Evolutionary conservation across 2,329 filamentous ascomycete species (phyloP), one percentile per base, ranked within the genome.

Genomic region (Fusarium miscanthi): DNA sequence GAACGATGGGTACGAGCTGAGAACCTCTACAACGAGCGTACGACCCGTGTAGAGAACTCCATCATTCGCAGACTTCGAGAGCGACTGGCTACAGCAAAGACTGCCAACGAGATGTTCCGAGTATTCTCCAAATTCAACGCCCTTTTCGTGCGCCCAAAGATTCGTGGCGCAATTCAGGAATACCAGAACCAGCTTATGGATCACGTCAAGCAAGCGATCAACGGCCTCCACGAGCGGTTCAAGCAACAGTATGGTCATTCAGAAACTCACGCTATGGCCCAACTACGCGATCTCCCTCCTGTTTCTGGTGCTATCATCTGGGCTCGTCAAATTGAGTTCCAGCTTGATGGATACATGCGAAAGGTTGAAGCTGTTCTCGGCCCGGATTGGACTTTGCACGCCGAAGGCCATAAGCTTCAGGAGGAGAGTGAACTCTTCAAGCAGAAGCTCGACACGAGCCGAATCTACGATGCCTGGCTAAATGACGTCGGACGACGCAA

Each of bases 61-160:
- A 99, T 99, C 82, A 99, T 99, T 80, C 94, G 96, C 38, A 90
- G 94, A 59, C 87, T 99, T 37, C 90, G 96, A 78, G 96, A 99
- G 82, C 93, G 96, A 65, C 88, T 99, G 62, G 96, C 95, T 19
- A 97, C 94, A 11, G 95, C 96, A 17, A 98, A 97, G 86, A 97
- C 94, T 70, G 96, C 96, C 43, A 98, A 97, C 80, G 97, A 99
- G 83, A 99, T 99, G 96, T 99, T 99, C 82, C 93, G 97, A 60
- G 96, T 99, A 69, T 99, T 99, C 81, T 98, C 96, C 59, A 98
- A 98, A 81, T 99, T 99, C 88, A 99, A 99, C 80, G 96, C 96
- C 4, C 91, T 99, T 35, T 97, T 99, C 76, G 95, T 99, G 63
- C 91, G 96, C 66, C 96, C 96, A n/a, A 99, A 99, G 87, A 98